Evolutionary conservation across 768 basidiomycete genomes (phyloP).

Genomic region (Pleurotus platypus): DNA sequence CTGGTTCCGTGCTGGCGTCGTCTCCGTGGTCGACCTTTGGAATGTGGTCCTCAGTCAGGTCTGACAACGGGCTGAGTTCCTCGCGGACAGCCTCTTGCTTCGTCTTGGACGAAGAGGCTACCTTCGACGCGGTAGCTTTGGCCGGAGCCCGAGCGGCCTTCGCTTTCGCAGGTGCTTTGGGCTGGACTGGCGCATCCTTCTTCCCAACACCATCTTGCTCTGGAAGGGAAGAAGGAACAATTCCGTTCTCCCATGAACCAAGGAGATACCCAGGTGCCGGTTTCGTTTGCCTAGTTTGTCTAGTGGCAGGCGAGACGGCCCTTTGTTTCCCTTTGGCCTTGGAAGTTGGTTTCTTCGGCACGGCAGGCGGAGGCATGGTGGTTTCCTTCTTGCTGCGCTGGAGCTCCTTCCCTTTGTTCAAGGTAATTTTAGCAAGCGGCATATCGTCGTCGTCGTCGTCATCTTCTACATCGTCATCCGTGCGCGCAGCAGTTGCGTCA

Average conservation of each 20-base stretch:
- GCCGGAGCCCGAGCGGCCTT: neutral
- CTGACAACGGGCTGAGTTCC: slow-evolving; percentile 8
- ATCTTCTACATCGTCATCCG: slow-evolving; percentile 26
- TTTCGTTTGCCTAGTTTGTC: neutral
- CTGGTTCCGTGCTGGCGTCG: slow-evolving; percentile 36
- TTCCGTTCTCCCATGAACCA: slow-evolving; percentile 30
- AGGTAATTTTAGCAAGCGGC: slow-evolving; percentile 33
- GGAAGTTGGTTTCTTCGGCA: neutral
- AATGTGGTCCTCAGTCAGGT: slow-evolving; percentile 23
- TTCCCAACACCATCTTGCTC: slow-evolving; percentile 36
- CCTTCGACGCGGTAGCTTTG: neutral
- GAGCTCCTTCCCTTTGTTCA: slow-evolving; percentile 20
- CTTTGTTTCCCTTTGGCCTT: slow-evolving; percentile 5
- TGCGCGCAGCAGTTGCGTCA: slow-evolving; percentile 10
- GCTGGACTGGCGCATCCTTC: neutral
- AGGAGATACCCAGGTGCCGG: slow-evolving; percentile 1
- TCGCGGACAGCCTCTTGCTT: slow-evolving; percentile 4
- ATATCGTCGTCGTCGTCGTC: slow-evolving; percentile 44
- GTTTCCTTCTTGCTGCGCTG: neutral
- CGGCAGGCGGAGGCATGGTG: neutral
- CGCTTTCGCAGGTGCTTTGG: neutral
- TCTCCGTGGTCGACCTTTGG: slow-evolving; percentile 25
- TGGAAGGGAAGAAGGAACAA: slow-evolving; percentile 60
- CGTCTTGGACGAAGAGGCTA: slow-evolving; percentile 6
- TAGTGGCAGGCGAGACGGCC: neutral